Evolutionary conservation across 352 stramenopile species (phyloP).

Genomic region (Phytophthora nicotianae): DNA sequence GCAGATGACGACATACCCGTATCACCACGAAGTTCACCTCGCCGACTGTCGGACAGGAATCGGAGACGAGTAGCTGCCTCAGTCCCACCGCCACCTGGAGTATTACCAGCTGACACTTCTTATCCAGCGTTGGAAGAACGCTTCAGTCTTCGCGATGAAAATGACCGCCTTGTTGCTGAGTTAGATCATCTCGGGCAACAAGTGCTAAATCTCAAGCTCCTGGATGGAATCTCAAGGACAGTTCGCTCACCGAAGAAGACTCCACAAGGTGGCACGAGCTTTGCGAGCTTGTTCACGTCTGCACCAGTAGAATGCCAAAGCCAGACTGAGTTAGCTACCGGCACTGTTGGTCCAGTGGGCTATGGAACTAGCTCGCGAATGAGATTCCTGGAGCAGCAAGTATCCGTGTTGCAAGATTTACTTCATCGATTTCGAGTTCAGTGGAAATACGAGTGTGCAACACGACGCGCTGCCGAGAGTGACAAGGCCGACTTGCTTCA

Average conservation of each 20-base stretch:
- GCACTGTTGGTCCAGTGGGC: conserved; percentile 25
- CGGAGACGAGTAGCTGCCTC: conserved; percentile 34
- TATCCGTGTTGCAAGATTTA: conserved; percentile 53
- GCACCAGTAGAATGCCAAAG: conserved; percentile 13
- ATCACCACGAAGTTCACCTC: conserved; percentile 24
- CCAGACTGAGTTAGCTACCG: conserved; percentile 13
- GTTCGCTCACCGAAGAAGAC: conserved; percentile 21
- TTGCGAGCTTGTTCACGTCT: conserved; percentile 1
- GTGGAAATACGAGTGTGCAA: conserved; percentile 54
- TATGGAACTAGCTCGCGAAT: conserved; percentile 35
- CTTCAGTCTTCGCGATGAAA: conserved; percentile 56
- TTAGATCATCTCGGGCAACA: conserved; percentile 50
- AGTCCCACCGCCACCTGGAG: conserved; percentile 5
- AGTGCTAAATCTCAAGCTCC: conserved; percentile 47
- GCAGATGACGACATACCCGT: conserved; percentile 29
- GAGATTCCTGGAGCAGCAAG: conserved; percentile 57
- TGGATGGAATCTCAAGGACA: conserved; percentile 28
- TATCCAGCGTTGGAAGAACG: conserved; percentile 32
- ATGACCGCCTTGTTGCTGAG: conserved; percentile 48
- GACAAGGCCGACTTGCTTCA: conserved; percentile 51
- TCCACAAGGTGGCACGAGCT: conserved; percentile 13
- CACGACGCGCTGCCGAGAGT: conserved; percentile 35
- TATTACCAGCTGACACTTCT: conserved; percentile 15
- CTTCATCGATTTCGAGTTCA: conserved; percentile 53
- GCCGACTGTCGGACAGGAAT: conserved; percentile 10